phyloP scores from a whole-genome alignment of 352 stramenopile genomes.

The Pythium insidiosum region DNA sequence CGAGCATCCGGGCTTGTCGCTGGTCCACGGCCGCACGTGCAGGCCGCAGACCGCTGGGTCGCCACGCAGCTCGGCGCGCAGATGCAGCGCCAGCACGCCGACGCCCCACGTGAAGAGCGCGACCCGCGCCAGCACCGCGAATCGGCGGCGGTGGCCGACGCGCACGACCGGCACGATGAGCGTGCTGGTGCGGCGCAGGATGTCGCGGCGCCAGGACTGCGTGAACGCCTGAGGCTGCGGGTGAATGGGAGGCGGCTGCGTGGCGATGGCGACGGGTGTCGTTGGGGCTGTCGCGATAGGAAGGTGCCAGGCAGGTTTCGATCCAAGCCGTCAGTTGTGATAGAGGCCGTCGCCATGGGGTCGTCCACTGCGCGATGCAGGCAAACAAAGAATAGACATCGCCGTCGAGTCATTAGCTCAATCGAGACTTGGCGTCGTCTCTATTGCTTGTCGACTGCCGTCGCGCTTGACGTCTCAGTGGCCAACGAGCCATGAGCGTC shows the following conservation, averaged over 20 bases:
- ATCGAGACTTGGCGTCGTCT: not conserved
- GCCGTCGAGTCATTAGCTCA: too few species aligned
- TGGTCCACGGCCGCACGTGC: not conserved
- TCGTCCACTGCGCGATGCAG: too few species aligned
- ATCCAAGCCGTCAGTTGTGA: too few species aligned
- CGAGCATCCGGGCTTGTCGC: not conserved
- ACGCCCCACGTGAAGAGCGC: not conserved
- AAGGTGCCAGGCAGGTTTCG: not conserved
- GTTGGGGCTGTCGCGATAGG: not conserved
- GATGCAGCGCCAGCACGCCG: not conserved
- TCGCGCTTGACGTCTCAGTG: too few species aligned
- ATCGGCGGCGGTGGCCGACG: not conserved
- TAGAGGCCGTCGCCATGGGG: too few species aligned
- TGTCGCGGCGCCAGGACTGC: too few species aligned
- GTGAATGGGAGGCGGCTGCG: not conserved
- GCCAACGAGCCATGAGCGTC: too few species aligned
- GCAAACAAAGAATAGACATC: too few species aligned
- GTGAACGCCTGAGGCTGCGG: not conserved
- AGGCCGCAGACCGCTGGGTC: not conserved
- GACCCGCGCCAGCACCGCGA: not conserved
- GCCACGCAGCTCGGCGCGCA: not conserved
- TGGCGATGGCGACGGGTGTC: not conserved
- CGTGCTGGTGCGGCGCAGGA: not conserved
- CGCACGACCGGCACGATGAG: not conserved
- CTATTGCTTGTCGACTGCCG: too few species aligned